Base-by-base conservation (phyloP, 2,329 filamentous ascomycete species). In the Fusarium buxicola region DNA sequence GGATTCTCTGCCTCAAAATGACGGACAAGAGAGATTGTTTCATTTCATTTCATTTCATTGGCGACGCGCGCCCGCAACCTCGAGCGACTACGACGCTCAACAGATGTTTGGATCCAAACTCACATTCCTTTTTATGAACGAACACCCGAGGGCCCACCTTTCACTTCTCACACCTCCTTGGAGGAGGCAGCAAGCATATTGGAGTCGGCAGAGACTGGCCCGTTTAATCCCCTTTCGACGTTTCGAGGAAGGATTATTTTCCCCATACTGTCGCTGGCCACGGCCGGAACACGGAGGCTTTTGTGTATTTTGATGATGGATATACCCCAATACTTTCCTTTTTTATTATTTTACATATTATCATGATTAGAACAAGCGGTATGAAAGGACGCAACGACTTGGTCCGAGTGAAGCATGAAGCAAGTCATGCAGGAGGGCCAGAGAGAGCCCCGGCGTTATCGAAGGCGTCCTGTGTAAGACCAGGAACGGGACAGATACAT, bases 261-360 rank as follows among this genome's bases (percentile, higher is more conserved):
- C n/a, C n/a, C 46, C 49, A 45, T 47, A 50, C 62, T 58, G 47
- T 53, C 53, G 45, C 50, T 40, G 47, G 31, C 27, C 32, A 55
- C 41, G 44, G 63, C 52, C 46, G 39, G 49, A 55, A 66, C 56
- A 48, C 57, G 49, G 55, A 53, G 60, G 57, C 56, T 57, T 68
- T 69, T 64, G 60, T 58, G 51, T 45, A 55, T 58, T 63, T 66
- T 58, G 50, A 73, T 63, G 72, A 73, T 63, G 72, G 72, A 74
- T 74, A 74, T 74, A 74, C 72, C 72, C 70, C 60, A 55, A 60
- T 52, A 47, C 53, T 62, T 64, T 65, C 66, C 50, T 58, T 69
- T 51, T 52, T 55, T 59, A 49, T 44, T 49, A 48, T 44, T 46
- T 35, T 47, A 13, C 35, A 55, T 66, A 44, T 61, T 49, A 61